Conservation (phyloP, 192 early-diverging fungal species). For the Helicostylum pulchrum region DNA sequence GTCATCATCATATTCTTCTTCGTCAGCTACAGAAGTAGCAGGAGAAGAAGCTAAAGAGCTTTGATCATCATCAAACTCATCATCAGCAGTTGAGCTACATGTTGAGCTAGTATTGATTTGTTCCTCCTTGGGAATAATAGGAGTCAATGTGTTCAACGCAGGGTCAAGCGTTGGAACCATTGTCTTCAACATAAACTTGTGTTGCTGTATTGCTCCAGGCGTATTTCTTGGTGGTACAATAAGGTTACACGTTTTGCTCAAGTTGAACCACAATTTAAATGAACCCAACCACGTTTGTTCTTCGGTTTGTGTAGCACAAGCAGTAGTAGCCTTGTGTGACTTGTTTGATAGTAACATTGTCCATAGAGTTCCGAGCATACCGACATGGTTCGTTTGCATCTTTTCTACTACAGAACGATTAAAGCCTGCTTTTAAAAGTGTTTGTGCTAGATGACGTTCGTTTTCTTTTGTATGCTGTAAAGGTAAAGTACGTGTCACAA, state of each 20-base stretch:
- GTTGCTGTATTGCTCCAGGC: not conserved
- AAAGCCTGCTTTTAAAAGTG: slow-evolving; percentile 52
- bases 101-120: not conserved
- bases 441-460: slow-evolving; percentile 42
- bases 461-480: not conserved
- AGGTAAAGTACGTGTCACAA: slow-evolving; percentile 13
- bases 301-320: not conserved
- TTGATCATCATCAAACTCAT: slow-evolving; percentile 3
- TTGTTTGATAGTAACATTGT: slow-evolving; percentile 52
- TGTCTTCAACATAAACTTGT: not conserved
- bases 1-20: too few relatives aligned
- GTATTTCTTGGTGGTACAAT: not conserved
- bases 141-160: not conserved
- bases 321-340: slow-evolving; percentile 2
- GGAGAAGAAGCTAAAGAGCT: slow-evolving; percentile 3
- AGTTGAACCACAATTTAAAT: not conserved
- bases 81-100: slow-evolving; percentile 2
- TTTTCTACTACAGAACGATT: slow-evolving; percentile 50
- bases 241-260: not conserved
- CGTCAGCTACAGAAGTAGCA: slow-evolving; percentile 9
- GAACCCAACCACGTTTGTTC: not conserved
- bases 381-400: slow-evolving; percentile 53
- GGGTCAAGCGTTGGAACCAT: not conserved
- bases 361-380: slow-evolving; percentile 62
- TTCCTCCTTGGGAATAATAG: not conserved